Evolutionary conservation across 148 eudicot genomes (phyloP).

Genomic region (Arctostaphylos glauca): DNA sequence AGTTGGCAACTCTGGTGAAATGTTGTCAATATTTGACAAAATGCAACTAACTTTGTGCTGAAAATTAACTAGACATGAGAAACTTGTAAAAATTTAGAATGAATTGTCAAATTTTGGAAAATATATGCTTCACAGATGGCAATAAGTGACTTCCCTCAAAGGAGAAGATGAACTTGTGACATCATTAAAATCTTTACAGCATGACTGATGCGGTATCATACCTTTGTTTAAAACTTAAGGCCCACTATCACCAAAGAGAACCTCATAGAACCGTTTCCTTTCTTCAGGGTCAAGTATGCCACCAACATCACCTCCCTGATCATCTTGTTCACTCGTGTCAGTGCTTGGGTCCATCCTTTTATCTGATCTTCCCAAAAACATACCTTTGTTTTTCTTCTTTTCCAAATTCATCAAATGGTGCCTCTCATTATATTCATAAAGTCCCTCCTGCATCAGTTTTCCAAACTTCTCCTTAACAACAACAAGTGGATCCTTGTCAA

Average conservation of each 20-base stretch:
- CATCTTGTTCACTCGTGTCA: constrained; percentile 49
- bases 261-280: constrained; percentile 80
- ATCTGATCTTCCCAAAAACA: constrained; percentile 30
- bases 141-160: not conserved
- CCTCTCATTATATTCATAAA: constrained; percentile 75
- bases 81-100: too few relatives aligned
- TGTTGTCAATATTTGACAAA: too few relatives aligned
- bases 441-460: constrained; percentile 88
- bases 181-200: not conserved
- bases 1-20: too few relatives aligned
- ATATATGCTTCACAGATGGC: not conserved
- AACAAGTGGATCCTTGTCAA: constrained; percentile 79
- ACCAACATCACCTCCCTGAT: constrained; percentile 51
- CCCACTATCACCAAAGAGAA: constrained; percentile 60
- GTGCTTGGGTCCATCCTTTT: constrained; percentile 24
- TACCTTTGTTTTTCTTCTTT: constrained; percentile 58
- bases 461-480: constrained; percentile 86
- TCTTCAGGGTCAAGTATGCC: constrained; percentile 91
- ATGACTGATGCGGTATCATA: constrained; percentile 6
- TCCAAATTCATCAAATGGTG: constrained; percentile 57
- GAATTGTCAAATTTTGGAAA: not conserved
- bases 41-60: too few relatives aligned
- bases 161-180: not conserved
- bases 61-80: too few relatives aligned
- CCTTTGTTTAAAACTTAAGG: constrained; percentile 21